Evolutionary conservation across 2,329 filamentous ascomycete genomes (phyloP).

Genomic region (Paecilomyces sp.): DNA sequence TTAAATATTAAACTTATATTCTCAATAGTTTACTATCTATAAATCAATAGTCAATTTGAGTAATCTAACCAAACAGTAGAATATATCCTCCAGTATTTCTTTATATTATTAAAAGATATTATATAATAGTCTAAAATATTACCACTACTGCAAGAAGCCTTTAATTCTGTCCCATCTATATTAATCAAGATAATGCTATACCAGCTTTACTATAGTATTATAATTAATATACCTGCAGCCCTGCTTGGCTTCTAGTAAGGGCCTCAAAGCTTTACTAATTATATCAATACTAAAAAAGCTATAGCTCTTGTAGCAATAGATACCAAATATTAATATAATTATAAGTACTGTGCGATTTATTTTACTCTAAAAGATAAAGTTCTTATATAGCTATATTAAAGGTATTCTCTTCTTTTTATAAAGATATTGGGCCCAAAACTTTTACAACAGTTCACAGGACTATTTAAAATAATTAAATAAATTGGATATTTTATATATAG

Average conservation of each 20-base stretch:
- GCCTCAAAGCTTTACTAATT: background rate
- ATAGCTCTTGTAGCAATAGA: background rate
- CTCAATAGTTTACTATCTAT: background rate
- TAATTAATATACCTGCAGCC: background rate
- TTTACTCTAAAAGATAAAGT: background rate
- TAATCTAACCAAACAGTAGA: background rate
- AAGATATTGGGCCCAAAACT: background rate
- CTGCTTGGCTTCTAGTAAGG: accelerated
- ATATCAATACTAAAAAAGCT: background rate
- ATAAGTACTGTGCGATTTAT: background rate
- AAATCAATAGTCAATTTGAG: background rate
- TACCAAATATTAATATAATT: background rate
- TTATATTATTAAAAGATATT: background rate
- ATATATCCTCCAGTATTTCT: background rate
- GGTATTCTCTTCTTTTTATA: background rate
- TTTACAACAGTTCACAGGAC: background rate
- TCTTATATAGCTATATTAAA: background rate
- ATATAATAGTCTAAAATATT: background rate
- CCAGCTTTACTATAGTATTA: background rate
- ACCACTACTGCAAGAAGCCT: background rate
- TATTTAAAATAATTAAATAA: background rate
- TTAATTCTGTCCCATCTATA: background rate
- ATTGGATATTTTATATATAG: background rate
- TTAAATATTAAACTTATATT: background rate
- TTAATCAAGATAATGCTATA: background rate